Base-by-base conservation (phyloP, 108 stramenopile genomes). In the Nitzschia sp. region DNA sequence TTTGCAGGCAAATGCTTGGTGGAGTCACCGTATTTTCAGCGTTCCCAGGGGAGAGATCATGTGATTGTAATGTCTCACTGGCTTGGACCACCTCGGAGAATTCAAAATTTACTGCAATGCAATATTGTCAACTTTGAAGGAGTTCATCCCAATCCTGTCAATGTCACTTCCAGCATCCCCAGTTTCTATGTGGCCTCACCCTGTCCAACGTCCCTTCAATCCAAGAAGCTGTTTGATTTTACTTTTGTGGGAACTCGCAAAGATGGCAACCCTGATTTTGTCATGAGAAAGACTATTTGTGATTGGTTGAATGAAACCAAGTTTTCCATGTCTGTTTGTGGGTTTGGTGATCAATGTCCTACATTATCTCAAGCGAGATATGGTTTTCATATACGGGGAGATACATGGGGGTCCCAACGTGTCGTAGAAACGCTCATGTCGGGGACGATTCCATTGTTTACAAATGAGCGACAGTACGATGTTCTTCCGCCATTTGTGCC, bases 111-210 rank as follows among this genome's bases (percentile, higher is more conserved):
- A 0, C 19, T 63, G 20, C 50, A 20, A 1, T 63, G 70, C 61
- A 71, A 69, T 50, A 11, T 69, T 5, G 50, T 69, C 54, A 69
- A 50, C 57, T 69, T 69, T 69, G 68, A 69, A 34, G 46, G 57
- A n/a, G 9, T 17, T 22, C 34, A 50, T n/a, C 11, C 9, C 3
- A 37, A 58, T 10, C 46, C 46, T 15, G 46, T 17, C 46, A 17
- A 17, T 17, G n/a, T 17, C 14, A 15, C 19, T 55, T 37, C 50
- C 8, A 14, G 8, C 48, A n/a, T 59, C 10, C 68, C 52, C 29
- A 54, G 56, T 8, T 42, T 70, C 10, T 70, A 70, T 38, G 58
- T 70, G 10, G 69, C 53, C 8, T n/a, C 39, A 21, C 54, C 38
- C 12, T 67, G 66, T 42, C 41, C 3, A 7, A 14, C 29, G 2